These are phyloP conservation scores for Phlegmacium glaucopus DNA, from an alignment of 768 basidiomycete genomes.

Conservation along the genomic window DNA sequence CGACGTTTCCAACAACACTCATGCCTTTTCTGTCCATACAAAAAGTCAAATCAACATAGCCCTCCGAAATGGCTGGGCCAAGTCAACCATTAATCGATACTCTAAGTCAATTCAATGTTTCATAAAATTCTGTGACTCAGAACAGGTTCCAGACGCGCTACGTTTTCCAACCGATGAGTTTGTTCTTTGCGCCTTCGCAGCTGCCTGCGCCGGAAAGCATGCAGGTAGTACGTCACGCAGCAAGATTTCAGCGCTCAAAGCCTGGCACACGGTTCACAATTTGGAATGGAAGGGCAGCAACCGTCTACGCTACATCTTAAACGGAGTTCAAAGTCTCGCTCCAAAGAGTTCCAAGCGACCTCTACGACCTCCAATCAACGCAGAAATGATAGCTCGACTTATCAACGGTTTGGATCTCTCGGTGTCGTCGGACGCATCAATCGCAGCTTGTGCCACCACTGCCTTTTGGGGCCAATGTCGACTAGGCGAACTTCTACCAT, in stretches of 20 bases:
- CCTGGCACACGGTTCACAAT: conserved; percentile 31
- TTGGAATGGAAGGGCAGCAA: conserved; percentile 16
- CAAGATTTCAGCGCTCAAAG: conserved; percentile 23
- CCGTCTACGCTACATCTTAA: conserved; percentile 19
- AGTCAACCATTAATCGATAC: too few species aligned
- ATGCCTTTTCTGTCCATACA: background rate
- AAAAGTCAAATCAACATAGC: background rate
- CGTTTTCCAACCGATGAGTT: conserved; percentile 22
- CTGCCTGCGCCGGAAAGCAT: conserved; percentile 15
- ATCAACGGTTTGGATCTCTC: conserved; percentile 10
- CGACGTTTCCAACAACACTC: background rate
- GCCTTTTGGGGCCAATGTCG: conserved; percentile 32
- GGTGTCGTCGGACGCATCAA: conserved; percentile 17
- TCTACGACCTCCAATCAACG: conserved; percentile 17
- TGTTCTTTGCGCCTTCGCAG: conserved; percentile 26
- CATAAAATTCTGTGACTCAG: conserved; percentile 15
- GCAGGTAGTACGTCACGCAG: conserved; percentile 17
- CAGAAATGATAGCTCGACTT: conserved; percentile 16
- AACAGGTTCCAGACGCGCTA: conserved; percentile 9
- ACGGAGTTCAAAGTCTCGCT: conserved; percentile 20
- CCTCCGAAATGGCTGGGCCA: conserved; percentile 10
- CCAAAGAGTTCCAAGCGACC: conserved; percentile 14
- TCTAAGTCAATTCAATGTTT: conserved; percentile 7
- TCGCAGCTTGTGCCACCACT: conserved; percentile 18
- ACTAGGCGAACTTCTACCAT: too few species aligned